A percentile compares a stretch with the other conserved stretches of the same genome.
phyloP scores from a whole-genome alignment of 2,329 filamentous ascomycete genomes.

The Botrytis porri region DNA sequence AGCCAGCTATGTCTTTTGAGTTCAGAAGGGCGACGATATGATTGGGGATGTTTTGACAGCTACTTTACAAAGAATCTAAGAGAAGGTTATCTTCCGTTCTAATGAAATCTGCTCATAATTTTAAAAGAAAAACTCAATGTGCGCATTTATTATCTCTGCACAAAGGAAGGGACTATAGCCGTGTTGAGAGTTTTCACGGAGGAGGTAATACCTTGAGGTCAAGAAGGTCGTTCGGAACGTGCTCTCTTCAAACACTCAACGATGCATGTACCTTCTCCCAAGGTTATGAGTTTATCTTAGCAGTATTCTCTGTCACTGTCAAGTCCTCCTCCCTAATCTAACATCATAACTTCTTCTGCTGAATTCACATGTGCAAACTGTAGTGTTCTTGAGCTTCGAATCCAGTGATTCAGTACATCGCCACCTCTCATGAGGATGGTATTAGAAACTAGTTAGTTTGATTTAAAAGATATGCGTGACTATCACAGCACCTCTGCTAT shows the following conservation, averaged over 20 bases:
- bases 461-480: neutral
- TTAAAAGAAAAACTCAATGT: rapidly evolving
- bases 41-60: too few species aligned
- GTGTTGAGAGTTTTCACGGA: neutral
- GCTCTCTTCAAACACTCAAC: neutral
- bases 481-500: neutral
- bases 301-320: neutral
- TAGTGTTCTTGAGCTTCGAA: neutral
- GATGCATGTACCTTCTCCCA: neutral
- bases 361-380: neutral
- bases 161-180: neutral
- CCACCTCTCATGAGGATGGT: neutral
- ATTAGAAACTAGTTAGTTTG: rapidly evolving
- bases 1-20: too few species aligned
- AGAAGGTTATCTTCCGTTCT: too few species aligned
- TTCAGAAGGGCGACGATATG: too few species aligned
- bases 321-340: neutral
- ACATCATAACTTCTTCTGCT: neutral
- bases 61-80: too few species aligned
- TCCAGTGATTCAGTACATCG: neutral
- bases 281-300: neutral
- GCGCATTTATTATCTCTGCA: neutral
- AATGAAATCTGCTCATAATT: rapidly evolving
- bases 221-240: neutral
- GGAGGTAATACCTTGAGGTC: neutral